Base-by-base conservation (phyloP, 352 stramenopile species). In the Globisporangium nodosum region DNA sequence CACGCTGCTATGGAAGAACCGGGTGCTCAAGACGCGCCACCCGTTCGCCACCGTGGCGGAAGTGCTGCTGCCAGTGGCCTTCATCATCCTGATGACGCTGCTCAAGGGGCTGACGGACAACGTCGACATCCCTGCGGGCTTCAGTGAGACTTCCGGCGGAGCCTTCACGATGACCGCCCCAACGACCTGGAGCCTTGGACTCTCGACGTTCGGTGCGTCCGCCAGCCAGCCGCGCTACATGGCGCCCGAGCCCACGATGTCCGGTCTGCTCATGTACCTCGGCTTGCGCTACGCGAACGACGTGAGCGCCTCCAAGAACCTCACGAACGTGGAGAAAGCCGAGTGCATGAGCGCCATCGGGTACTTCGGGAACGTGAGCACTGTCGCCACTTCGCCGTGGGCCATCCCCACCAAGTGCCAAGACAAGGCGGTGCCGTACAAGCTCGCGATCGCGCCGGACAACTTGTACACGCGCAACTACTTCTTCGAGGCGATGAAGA, bases 1-100 rank as follows among this genome's bases (percentile, higher is more conserved):
- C n/a, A 86, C 82, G 43, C 63, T 90, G 37, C 56, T 92, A 15
- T 85, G 74, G 65, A 92, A 92, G 64, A 92, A 87, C 62, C 83
- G 68, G 68, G 59, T 88, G 61, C 66, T 92, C 50, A 92, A 92
- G 62, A 81, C 76, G 58, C 79, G 81, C 9, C 77, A 89, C 46
- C 67, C 65, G 46, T 24, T 81, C 7, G 76, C 74, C 13, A 88
- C 76, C 27, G 30, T 70, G 33, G 37, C 82, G 12, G 79, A 92
- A 55, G 70, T 90, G 42, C 54, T 82, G 9, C 55, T 92, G 11
- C 82, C 82, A 0, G 67, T 90, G 50, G 37, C 86, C 20, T 90
- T 90, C 60, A 83, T 92, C 59, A 58, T 90, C 5, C 56, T 90
- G 3, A 71, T 90, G 54, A 78, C 61, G 1, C 45, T 37, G 7